These are phyloP conservation scores for Gossypium mustelinum DNA, from an alignment of 345 rosid species.

Conservation along the genomic window DNA sequence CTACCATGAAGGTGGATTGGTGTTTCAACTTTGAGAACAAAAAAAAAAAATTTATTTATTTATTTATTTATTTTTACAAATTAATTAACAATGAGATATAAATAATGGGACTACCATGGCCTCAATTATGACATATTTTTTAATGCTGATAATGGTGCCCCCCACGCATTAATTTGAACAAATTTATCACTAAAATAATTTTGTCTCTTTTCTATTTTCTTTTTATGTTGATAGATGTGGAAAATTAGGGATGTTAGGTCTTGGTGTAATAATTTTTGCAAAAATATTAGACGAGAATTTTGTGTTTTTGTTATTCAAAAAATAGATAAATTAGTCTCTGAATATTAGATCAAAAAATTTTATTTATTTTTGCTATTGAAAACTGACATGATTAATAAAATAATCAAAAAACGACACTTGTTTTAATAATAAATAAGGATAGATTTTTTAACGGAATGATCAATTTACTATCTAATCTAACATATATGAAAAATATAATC, in stretches of 20 bases:
- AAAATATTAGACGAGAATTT: no score
- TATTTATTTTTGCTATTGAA: rapidly evolving
- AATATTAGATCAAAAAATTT: rapidly evolving
- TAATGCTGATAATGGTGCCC: background rate
- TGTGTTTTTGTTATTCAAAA: no score
- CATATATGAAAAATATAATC: no score
- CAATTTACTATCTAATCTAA: no score
- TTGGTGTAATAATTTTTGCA: slow-evolving; percentile 16
- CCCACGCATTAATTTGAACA: background rate
- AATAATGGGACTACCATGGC: background rate
- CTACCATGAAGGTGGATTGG: background rate
- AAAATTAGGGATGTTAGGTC: background rate
- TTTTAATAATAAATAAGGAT: no score
- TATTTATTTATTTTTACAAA: no score
- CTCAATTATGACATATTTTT: background rate
- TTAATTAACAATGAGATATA: no score
- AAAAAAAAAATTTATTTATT: no score
- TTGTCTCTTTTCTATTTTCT: background rate
- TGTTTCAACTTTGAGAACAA: background rate
- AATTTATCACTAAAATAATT: background rate
- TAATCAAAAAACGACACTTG: no score
- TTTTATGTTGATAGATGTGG: background rate
- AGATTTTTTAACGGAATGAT: no score
- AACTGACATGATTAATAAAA: no score
- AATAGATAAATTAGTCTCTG: rapidly evolving